Evolutionary conservation across 108 stramenopile species (phyloP).

Genomic region (Craspedostauros australis): DNA sequence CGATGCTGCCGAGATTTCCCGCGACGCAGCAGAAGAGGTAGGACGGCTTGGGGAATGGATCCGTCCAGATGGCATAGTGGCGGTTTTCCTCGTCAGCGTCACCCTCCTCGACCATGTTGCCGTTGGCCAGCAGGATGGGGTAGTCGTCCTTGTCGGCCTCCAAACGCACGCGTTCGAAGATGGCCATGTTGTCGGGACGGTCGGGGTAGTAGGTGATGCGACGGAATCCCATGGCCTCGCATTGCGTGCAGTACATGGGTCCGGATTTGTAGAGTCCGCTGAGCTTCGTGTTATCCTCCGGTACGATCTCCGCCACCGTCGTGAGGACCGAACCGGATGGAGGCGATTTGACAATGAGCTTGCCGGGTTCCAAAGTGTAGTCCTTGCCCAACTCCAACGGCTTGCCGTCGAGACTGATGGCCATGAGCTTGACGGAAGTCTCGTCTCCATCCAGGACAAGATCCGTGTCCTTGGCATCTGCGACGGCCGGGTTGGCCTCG

Average conservation of each 20-base stretch:
- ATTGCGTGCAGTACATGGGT: slow-evolving; percentile 90
- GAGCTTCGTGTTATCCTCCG: slow-evolving; percentile 90
- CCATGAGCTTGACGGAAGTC: slow-evolving; percentile 39
- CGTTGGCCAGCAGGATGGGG: slow-evolving; percentile 90
- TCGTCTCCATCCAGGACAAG: slow-evolving; percentile 86
- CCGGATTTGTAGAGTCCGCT: slow-evolving; percentile 86
- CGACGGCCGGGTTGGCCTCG: slow-evolving; percentile 19
- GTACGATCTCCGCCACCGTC: slow-evolving; percentile 69
- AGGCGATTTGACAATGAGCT: slow-evolving; percentile 38
- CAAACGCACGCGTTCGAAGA: slow-evolving; percentile 64
- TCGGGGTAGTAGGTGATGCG: slow-evolving; percentile 94
- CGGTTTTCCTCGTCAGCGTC: slow-evolving; percentile 30
- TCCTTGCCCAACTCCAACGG: slow-evolving; percentile 39
- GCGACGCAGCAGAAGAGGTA: slow-evolving; percentile 95
- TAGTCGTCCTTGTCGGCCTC: slow-evolving; percentile 70
- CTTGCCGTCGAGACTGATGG: slow-evolving; percentile 41
- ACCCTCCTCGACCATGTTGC: slow-evolving; percentile 79
- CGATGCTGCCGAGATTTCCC: slow-evolving; percentile 80
- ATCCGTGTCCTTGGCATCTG: slow-evolving; percentile 62
- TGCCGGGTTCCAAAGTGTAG: slow-evolving; percentile 45
- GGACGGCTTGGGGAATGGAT: slow-evolving; percentile 93
- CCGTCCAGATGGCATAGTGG: slow-evolving; percentile 86
- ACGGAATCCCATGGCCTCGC: slow-evolving; percentile 80
- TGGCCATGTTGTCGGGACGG: slow-evolving; percentile 95
- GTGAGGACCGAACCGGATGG: slow-evolving; percentile 14